phyloP scores from a whole-genome alignment of 2,329 filamentous ascomycete species.

The Fusarium tricinctum region DNA sequence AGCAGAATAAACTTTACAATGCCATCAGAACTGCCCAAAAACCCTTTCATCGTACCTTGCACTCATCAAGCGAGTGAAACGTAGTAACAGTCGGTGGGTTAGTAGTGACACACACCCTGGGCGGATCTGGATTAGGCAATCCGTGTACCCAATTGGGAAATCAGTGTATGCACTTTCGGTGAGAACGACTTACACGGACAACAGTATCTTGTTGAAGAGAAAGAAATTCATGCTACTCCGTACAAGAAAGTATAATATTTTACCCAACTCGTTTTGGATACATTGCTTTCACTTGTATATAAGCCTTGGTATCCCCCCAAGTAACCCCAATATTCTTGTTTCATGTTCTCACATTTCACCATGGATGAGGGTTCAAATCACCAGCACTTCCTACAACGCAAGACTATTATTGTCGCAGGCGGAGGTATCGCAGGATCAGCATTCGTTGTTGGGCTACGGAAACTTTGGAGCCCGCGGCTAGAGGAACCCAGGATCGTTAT shows the following conservation, averaged over 20 bases:
- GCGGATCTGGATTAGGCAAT: constrained; percentile 37
- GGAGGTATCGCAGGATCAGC: constrained; percentile 60
- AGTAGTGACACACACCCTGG: neutral
- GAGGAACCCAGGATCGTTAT: constrained; percentile 55
- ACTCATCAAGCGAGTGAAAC: neutral
- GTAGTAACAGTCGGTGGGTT: constrained; percentile 1
- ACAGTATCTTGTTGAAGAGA: neutral
- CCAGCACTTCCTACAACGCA: constrained; percentile 55
- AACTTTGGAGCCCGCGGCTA: constrained; percentile 54
- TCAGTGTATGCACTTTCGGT: constrained; percentile 44
- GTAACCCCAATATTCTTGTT: neutral
- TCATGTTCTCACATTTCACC: neutral
- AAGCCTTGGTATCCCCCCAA: neutral
- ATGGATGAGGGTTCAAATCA: constrained; percentile 35
- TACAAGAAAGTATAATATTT: neutral
- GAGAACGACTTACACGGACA: constrained; percentile 14
- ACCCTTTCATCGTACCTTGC: neutral
- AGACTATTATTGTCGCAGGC: constrained; percentile 60
- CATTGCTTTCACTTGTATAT: neutral
- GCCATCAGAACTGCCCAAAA: neutral
- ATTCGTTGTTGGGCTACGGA: constrained; percentile 58
- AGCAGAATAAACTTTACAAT: neutral
- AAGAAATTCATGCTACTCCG: neutral
- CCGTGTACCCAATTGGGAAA: constrained; percentile 46
- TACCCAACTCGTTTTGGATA: neutral